Conservation (phyloP, 371 early-diverging fungal genomes). For the Thermomucor indicae-seudaticae region DNA sequence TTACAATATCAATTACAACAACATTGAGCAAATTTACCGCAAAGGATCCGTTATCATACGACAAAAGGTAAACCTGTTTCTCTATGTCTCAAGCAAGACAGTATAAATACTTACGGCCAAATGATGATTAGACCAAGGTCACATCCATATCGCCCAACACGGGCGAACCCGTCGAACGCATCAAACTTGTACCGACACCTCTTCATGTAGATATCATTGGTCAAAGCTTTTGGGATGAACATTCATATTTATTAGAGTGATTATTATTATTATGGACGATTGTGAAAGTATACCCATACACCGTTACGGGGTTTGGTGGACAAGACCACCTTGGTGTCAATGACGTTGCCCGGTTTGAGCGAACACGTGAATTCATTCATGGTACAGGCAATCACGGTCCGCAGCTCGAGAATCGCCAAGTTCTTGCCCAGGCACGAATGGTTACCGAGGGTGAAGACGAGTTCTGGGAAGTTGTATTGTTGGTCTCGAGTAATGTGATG, state of each 20-base stretch:
- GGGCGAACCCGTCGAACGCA: constrained; percentile 25
- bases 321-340: constrained; percentile 41
- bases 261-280: constrained; percentile 1
- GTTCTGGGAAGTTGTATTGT: constrained; percentile 43
- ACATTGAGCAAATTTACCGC: constrained; percentile 71
- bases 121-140: constrained; percentile 29
- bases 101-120: too few relatives aligned
- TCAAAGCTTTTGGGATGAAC: constrained; percentile 75
- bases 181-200: constrained; percentile 42
- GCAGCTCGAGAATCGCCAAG: constrained; percentile 40
- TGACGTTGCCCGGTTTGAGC: constrained; percentile 22
- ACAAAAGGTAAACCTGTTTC: constrained; percentile 48
- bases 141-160: constrained; percentile 33
- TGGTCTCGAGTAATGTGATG: constrained; percentile 15
- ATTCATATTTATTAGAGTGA: constrained; percentile 26
- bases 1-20: constrained; percentile 88
- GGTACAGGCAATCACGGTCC: constrained; percentile 35
- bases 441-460: constrained; percentile 39
- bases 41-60: constrained; percentile 84
- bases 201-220: constrained; percentile 85
- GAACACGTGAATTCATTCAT: constrained; percentile 32
- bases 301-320: constrained; percentile 45
- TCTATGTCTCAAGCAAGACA: too few relatives aligned
- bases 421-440: constrained; percentile 47
- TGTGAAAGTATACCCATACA: constrained; percentile 35